These are phyloP conservation scores for Scorias spongiosa DNA, from an alignment of 2,329 filamentous ascomycete genomes.

Conservation along the genomic window DNA sequence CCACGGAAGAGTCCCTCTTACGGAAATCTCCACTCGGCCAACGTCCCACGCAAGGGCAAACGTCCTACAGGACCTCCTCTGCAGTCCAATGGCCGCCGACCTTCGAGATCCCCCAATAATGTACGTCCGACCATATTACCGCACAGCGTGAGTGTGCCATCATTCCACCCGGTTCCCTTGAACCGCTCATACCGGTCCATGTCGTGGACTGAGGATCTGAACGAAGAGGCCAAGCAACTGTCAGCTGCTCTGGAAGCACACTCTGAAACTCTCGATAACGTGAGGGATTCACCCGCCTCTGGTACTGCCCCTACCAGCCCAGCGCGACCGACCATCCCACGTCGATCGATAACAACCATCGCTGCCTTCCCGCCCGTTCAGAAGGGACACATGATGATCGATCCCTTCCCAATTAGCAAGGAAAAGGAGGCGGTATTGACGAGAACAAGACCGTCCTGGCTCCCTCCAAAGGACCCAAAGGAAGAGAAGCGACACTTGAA, in stretches of 20 bases:
- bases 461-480: conserved; percentile 73
- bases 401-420: conserved; percentile 68
- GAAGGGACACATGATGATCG: conserved; percentile 66
- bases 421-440: conserved; percentile 76
- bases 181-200: conserved; percentile 33
- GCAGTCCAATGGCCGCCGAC: conserved; percentile 8
- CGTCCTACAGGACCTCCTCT: conserved; percentile 16
- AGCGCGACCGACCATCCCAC: conserved; percentile 11
- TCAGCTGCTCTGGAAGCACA: conserved; percentile 72
- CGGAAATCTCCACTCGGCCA: conserved; percentile 18
- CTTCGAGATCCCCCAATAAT: conserved; percentile 16
- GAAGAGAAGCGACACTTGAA: conserved; percentile 83
- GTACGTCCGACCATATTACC: conserved; percentile 13
- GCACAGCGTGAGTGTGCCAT: conserved; percentile 16
- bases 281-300: conserved; percentile 29
- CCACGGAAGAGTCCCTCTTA: conserved; percentile 18
- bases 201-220: conserved; percentile 63
- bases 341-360: conserved; percentile 14
- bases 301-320: conserved; percentile 14
- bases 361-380: conserved; percentile 49
- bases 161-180: conserved; percentile 13
- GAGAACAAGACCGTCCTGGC: conserved; percentile 63
- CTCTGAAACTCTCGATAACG: conserved; percentile 32
- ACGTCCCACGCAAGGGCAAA: conserved; percentile 21
- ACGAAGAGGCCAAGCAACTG: conserved; percentile 55